These are phyloP conservation scores for Pseudotsuga menziesii DNA, from an alignment of 75 land plant genomes.

Conservation along the genomic window DNA sequence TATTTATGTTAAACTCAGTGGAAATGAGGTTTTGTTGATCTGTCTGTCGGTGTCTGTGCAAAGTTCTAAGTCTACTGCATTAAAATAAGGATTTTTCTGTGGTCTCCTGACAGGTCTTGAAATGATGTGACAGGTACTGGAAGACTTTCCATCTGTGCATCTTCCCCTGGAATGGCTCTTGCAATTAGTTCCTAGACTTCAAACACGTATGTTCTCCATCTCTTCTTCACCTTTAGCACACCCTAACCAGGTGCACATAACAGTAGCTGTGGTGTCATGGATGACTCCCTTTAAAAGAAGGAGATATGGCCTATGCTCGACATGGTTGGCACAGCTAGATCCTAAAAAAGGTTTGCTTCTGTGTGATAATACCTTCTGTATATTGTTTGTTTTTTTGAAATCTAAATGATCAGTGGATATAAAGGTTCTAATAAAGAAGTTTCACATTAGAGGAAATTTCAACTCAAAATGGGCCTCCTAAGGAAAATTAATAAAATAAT, in stretches of 20 bases:
- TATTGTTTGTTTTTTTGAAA: neutral
- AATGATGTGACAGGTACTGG: constrained; percentile 47
- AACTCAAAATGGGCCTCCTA: too few relatives aligned
- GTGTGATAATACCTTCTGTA: neutral
- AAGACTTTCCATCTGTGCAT: constrained; percentile 89
- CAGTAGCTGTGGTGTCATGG: constrained; percentile 81
- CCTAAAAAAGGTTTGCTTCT: constrained; percentile 44
- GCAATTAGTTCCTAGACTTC: constrained; percentile 84
- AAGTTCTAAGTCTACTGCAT: neutral
- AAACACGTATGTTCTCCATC: constrained; percentile 80
- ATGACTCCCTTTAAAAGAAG: constrained; percentile 81
- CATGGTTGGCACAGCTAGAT: constrained; percentile 86
- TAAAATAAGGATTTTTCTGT: neutral
- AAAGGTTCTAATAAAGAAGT: constrained; percentile 5
- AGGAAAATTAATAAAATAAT: too few relatives aligned
- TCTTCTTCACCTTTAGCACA: constrained; percentile 77
- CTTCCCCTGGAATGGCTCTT: constrained; percentile 95
- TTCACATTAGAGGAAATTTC: too few relatives aligned
- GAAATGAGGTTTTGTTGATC: too few relatives aligned
- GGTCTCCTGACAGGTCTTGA: neutral
- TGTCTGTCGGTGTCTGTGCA: too few relatives aligned
- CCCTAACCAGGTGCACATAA: constrained; percentile 84
- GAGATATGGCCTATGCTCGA: constrained; percentile 77
- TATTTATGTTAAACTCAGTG: too few relatives aligned
- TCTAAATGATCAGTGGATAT: neutral